A percentile compares a stretch with the other conserved stretches of the same genome.
Evolutionary conservation across 2,329 filamentous ascomycete species (phyloP).

Genomic region (Emmonsiellopsis sp.): DNA sequence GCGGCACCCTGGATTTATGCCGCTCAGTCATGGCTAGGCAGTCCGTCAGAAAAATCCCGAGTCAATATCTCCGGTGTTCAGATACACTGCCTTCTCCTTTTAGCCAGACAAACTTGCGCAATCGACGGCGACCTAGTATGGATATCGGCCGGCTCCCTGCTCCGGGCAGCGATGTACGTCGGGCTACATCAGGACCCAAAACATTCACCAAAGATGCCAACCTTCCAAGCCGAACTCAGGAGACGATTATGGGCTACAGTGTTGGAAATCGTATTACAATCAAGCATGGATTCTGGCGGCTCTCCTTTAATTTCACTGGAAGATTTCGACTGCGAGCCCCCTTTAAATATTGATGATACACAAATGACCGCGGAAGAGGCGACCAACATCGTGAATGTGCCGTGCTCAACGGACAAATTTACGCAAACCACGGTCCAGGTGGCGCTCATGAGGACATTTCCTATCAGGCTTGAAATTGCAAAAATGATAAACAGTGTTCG

Average conservation of each 20-base stretch:
- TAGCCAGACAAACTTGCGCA: slow-evolving; percentile 25
- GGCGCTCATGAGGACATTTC: slow-evolving; percentile 37
- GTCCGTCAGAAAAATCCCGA: slow-evolving; percentile 22
- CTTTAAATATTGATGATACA: slow-evolving; percentile 29
- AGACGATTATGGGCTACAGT: slow-evolving; percentile 36
- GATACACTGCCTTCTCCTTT: slow-evolving; percentile 25
- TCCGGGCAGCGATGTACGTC: slow-evolving; percentile 34
- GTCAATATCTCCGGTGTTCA: slow-evolving; percentile 25
- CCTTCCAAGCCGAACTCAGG: slow-evolving; percentile 37
- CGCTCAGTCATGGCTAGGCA: slow-evolving; percentile 25
- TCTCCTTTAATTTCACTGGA: slow-evolving; percentile 24
- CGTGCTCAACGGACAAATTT: slow-evolving; percentile 26
- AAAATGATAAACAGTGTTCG: slow-evolving; percentile 41
- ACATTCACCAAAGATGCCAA: slow-evolving; percentile 24
- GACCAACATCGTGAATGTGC: slow-evolving; percentile 1
- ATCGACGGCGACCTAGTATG: slow-evolving; percentile 26
- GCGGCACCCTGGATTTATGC: slow-evolving; percentile 36
- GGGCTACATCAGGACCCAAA: slow-evolving; percentile 33
- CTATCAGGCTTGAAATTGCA: slow-evolving; percentile 37
- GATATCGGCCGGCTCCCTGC: slow-evolving; percentile 29
- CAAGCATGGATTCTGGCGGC: slow-evolving; percentile 26
- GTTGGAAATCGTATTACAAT: slow-evolving; percentile 33
- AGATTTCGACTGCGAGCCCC: slow-evolving; percentile 28
- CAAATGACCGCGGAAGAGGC: slow-evolving; percentile 14
- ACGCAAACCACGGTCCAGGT: slow-evolving; percentile 46